Percentiles rank a stretch among this genome's conserved stretches.
Conservation (phyloP, 345 rosid genomes). For the Pelargonium nanum region DNA sequence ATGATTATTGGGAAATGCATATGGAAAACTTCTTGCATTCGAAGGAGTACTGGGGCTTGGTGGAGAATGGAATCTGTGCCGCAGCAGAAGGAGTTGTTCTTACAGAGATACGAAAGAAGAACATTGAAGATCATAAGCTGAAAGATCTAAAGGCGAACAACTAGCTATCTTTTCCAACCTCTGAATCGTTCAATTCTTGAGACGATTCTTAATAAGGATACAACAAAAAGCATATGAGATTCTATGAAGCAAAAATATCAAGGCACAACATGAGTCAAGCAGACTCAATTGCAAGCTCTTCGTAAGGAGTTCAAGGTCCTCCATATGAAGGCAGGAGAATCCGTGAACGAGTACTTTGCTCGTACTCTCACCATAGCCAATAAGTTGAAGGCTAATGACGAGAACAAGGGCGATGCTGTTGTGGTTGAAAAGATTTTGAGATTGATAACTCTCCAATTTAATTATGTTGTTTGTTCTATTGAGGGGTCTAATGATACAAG, state of each 20-base stretch:
- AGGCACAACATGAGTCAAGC: neutral
- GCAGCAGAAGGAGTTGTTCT: neutral
- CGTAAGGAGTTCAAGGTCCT: neutral
- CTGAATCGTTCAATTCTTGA: constrained; percentile 1
- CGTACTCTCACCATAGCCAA: neutral
- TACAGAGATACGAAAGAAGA: neutral
- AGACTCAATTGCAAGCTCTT: constrained; percentile 4
- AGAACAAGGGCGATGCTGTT: neutral
- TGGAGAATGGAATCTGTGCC: neutral
- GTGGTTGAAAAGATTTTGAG: neutral
- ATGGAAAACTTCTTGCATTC: constrained; percentile 1
- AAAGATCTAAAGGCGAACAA: neutral
- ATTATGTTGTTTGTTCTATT: constrained; percentile 1
- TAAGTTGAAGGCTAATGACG: neutral
- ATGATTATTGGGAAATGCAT: constrained; percentile 4
- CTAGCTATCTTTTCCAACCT: constrained; percentile 5
- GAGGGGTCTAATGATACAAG: constrained; percentile 2
- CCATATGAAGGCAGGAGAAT: constrained; percentile 2
- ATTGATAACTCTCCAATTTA: neutral
- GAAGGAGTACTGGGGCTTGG: neutral
- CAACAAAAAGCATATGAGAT: constrained; percentile 5
- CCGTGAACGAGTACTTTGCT: constrained; percentile 7
- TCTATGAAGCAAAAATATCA: constrained; percentile 10
- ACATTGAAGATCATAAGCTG: neutral
- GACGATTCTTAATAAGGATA: constrained; percentile 2